Conservation (phyloP, 1,284 basidiomycete species). For the Malassezia caprae region DNA sequence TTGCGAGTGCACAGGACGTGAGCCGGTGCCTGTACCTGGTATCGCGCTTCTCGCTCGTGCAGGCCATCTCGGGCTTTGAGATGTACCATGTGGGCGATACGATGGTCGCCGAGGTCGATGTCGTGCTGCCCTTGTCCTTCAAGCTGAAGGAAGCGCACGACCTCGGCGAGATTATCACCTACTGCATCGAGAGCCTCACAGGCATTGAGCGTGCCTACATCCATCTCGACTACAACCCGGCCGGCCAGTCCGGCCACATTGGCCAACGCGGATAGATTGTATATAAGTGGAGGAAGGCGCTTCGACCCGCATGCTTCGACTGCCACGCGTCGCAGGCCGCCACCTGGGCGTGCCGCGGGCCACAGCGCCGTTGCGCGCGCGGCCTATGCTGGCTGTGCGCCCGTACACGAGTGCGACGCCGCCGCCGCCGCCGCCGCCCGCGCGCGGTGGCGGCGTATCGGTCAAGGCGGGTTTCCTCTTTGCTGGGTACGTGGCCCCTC, state of each 20-base stretch:
- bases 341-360: neutral
- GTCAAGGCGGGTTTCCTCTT: constrained; percentile 12
- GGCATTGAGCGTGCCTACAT: constrained; percentile 38
- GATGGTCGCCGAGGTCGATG: constrained; percentile 42
- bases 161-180: constrained; percentile 40
- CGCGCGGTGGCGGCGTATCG: neutral
- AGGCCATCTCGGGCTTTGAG: constrained; percentile 40
- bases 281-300: neutral
- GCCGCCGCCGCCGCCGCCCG: neutral
- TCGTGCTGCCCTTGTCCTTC: constrained; percentile 37
- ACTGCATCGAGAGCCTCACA: constrained; percentile 35
- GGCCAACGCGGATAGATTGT: constrained; percentile 25
- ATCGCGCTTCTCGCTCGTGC: constrained; percentile 38
- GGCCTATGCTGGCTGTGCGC: neutral
- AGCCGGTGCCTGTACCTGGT: constrained; percentile 40
- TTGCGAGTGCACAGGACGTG: constrained; percentile 30
- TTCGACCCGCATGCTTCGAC: neutral
- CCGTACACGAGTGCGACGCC: neutral
- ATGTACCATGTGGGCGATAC: constrained; percentile 44
- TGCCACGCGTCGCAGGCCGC: neutral
- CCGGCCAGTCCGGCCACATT: constrained; percentile 37
- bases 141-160: constrained; percentile 45
- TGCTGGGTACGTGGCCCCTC: constrained; percentile 7
- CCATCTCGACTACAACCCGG: constrained; percentile 40
- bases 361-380: too few species aligned